Base-by-base conservation (phyloP, 163 green algal species). In the Prototheca cutis region DNA sequence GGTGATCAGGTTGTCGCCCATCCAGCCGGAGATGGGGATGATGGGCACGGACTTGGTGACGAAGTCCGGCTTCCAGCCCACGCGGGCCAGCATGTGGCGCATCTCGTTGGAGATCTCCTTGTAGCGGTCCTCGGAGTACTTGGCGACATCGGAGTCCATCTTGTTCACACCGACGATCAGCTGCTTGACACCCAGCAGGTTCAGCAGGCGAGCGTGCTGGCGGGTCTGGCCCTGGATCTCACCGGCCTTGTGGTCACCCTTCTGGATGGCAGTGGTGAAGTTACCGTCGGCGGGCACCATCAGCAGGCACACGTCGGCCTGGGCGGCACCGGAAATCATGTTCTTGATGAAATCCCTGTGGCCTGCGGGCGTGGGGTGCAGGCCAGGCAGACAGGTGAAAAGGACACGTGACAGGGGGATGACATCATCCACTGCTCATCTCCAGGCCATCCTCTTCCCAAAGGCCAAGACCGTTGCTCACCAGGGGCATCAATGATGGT, bases 301-400 rank as follows among this genome's bases (percentile, higher is more conserved):
- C 13, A 90, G 82, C 58, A 93, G 53, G 80, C 82, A 69, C 78
- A 98, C 85, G 75, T 98, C 92, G 58, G 92, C 91, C 90, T 98
- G 91, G 59, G 84, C 84, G 59, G 90, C 90, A 57, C 92, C 93
- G 61, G 93, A 96, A 80, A 99, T 99, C 93, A 99, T 99, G 85
- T 99, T 99, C 89, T 99, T 99, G 80, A 98, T 98, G 84, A 97
- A 98, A 78, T 99, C 93, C 58, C 93, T 76, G 79, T 97, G 90
- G 69, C 87, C 78, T 77, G 71, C 55, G 5, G 53, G 29, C 6
- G 29, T 10, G 42, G 28, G 2, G 30, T 21, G 17, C 17, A 0
- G 4, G 40, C n/a, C n/a, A n/a, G n/a, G n/a, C n/a, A n/a, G n/a
- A n/a, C n/a, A n/a, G n/a, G n/a, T n/a, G n/a, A n/a, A n/a, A n/a